Conservation (phyloP, 495 filamentous ascomycete genomes). For the Lichina pygmaea region DNA sequence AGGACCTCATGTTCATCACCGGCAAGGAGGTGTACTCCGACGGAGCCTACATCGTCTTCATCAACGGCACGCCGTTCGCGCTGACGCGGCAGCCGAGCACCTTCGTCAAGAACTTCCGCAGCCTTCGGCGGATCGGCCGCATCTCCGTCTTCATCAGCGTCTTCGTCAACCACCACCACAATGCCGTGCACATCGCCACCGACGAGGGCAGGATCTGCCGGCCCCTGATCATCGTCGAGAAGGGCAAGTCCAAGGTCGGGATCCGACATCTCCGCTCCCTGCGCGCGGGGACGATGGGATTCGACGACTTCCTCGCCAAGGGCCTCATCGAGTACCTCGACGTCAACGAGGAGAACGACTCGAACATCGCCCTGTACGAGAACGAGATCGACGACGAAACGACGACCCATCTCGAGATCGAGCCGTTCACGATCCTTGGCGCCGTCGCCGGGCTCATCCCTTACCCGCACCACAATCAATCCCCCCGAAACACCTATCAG, state of each 20-base stretch:
- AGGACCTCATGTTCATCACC: conserved; percentile 43
- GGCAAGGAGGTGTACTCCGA: conserved; percentile 61
- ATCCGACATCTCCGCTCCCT: conserved; percentile 49
- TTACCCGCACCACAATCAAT: conserved; percentile 98
- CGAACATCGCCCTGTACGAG: conserved; percentile 73
- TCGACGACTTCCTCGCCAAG: conserved; percentile 74
- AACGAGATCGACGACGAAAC: conserved; percentile 38
- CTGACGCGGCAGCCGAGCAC: conserved; percentile 56
- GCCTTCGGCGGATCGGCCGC: conserved; percentile 58
- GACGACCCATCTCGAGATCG: conserved; percentile 88
- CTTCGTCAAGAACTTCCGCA: conserved; percentile 62
- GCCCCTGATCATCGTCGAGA: conserved; percentile 80
- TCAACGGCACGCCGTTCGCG: conserved; percentile 83
- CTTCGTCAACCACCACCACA: conserved; percentile 76
- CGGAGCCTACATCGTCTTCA: conserved; percentile 71
- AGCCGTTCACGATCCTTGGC: conserved; percentile 92
- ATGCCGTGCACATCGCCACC: conserved; percentile 79
- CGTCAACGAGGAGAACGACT: conserved; percentile 95
- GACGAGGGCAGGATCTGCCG: conserved; percentile 92
- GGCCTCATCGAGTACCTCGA: conserved; percentile 91
- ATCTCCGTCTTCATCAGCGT: conserved; percentile 90
- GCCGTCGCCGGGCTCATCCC: conserved; percentile 92
- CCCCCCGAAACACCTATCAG: conserved; percentile 95
- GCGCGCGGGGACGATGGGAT: conserved; percentile 52
- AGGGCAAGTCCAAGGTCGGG: conserved; percentile 51